Evolutionary conservation across 2,329 filamentous ascomycete genomes (phyloP).

Genomic region (Chaetomiaceae sp.): DNA sequence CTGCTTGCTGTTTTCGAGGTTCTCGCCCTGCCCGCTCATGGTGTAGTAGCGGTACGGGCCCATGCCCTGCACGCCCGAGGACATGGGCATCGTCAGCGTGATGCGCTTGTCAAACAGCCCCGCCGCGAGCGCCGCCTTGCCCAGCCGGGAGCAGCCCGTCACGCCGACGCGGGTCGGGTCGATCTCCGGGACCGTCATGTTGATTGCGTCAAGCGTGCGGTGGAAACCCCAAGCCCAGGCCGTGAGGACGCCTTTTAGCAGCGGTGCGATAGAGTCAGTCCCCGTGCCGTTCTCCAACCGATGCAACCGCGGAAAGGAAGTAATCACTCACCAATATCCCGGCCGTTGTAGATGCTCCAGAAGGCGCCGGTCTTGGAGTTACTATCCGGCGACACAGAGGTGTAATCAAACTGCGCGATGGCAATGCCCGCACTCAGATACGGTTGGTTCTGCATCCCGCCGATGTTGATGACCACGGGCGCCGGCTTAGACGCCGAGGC

Average conservation of each 20-base stretch:
- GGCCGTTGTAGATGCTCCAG: constrained; percentile 46
- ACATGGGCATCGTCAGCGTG: constrained; percentile 53
- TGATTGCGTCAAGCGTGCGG: constrained; percentile 49
- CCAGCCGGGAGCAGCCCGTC: constrained; percentile 52
- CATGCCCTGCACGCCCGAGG: constrained; percentile 51
- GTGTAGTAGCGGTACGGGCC: constrained; percentile 49
- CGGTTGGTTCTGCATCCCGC: constrained; percentile 44
- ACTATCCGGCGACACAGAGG: constrained; percentile 44
- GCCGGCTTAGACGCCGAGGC: constrained; percentile 33
- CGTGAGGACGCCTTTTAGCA: constrained; percentile 41
- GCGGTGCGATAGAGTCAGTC: too few relatives aligned
- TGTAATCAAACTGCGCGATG: constrained; percentile 47
- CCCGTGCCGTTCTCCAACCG: too few relatives aligned
- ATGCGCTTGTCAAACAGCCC: constrained; percentile 49
- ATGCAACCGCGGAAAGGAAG: too few relatives aligned
- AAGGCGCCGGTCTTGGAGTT: constrained; percentile 47
- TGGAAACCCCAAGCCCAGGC: constrained; percentile 55
- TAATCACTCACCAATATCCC: constrained; percentile 40
- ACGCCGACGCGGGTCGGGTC: constrained; percentile 41
- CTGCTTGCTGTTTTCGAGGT: constrained; percentile 46
- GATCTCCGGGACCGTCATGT: constrained; percentile 45
- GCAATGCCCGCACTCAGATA: constrained; percentile 46
- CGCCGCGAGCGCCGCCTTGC: constrained; percentile 50
- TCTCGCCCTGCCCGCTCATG: constrained; percentile 43
- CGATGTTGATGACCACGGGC: constrained; percentile 48